These are phyloP conservation scores for Dothistroma pini DNA, from an alignment of 2,329 filamentous ascomycete genomes.

Conservation along the genomic window DNA sequence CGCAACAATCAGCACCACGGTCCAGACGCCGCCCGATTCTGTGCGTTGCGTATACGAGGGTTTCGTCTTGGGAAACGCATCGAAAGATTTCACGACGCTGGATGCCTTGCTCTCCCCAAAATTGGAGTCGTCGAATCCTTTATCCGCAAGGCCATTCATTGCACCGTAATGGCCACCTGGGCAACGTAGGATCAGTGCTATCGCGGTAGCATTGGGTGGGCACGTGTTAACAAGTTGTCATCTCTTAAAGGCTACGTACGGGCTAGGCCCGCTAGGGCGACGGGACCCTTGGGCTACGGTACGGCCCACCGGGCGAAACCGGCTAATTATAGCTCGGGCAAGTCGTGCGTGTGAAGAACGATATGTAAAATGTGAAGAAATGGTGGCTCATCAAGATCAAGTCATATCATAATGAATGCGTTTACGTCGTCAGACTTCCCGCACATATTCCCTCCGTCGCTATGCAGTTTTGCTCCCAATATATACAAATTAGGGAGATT, in stretches of 20 bases:
- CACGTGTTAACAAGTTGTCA: constrained; percentile 1
- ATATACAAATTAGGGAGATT: background rate
- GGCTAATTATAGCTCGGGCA: background rate
- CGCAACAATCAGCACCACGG: constrained; percentile 71
- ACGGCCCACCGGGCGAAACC: background rate
- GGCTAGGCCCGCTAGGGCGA: background rate
- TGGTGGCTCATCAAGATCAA: too few species aligned
- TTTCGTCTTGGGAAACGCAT: constrained; percentile 98
- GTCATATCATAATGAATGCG: background rate
- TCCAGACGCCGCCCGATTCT: constrained; percentile 88
- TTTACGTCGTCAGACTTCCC: background rate
- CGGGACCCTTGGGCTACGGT: background rate
- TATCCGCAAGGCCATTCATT: constrained; percentile 78
- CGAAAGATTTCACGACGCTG: constrained; percentile 72
- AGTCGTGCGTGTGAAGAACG: background rate
- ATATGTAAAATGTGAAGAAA: background rate
- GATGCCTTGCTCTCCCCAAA: constrained; percentile 65
- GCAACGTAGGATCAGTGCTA: constrained; percentile 5
- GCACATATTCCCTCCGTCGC: background rate
- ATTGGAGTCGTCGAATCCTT: constrained; percentile 69
- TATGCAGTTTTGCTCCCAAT: background rate
- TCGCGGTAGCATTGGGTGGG: constrained; percentile 17
- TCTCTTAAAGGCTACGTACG: too few species aligned
- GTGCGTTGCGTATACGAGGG: constrained; percentile 84
- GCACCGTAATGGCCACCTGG: background rate